Conservation (phyloP, 306 rosid species). For the Quillaja saponaria region DNA sequence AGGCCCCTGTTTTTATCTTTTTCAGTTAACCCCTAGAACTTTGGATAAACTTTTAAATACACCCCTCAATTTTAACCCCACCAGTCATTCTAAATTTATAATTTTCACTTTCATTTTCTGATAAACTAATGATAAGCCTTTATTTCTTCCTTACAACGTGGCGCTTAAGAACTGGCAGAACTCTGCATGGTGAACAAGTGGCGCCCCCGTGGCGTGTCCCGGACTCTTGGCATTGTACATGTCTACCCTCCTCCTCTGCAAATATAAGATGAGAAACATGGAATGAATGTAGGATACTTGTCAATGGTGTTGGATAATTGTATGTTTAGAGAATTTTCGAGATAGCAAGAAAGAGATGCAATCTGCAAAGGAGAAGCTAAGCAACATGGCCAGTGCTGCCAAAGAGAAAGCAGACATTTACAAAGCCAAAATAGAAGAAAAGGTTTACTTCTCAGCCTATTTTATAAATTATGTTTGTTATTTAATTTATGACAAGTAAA, state of each 20-base stretch:
- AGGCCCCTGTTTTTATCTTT: no score
- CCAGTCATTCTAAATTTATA: no score
- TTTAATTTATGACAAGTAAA: no score
- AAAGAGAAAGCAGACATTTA: conserved; percentile 45
- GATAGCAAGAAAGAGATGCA: conserved; percentile 39
- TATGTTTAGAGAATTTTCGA: no score
- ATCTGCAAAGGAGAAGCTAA: conserved; percentile 56
- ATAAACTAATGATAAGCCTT: background rate
- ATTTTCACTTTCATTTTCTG: background rate
- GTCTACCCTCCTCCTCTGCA: background rate
- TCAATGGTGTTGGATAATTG: no score
- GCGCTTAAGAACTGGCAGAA: conserved; percentile 8
- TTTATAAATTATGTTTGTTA: background rate
- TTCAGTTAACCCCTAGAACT: no score
- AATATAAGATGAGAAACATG: conserved; percentile 8
- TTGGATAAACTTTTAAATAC: no score
- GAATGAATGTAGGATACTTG: no score
- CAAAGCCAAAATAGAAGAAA: conserved; percentile 61
- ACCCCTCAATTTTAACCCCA: no score
- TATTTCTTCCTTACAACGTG: conserved; percentile 17
- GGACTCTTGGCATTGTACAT: background rate
- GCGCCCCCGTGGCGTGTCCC: conserved; percentile 12
- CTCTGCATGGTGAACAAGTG: conserved; percentile 43
- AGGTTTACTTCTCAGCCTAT: conserved; percentile 30
- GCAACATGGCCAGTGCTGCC: conserved; percentile 58